Conservation (phyloP, 2,329 filamentous ascomycete genomes). For the Fusarium equiseti region DNA sequence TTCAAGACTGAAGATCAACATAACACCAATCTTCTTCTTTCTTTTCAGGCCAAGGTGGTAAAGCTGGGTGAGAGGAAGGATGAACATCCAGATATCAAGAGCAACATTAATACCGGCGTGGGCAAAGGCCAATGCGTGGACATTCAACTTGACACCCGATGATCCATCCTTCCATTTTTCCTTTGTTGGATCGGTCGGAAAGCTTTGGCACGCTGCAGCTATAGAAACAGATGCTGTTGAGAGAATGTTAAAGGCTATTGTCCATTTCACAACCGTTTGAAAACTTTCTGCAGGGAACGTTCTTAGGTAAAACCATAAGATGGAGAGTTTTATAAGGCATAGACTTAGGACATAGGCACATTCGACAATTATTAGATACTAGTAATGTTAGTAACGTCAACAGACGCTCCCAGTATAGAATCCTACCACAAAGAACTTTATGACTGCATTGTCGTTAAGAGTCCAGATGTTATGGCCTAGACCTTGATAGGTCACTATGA, state of each 20-base stretch:
- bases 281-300: not conserved
- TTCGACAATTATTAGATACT: not conserved
- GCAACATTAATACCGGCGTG: not conserved
- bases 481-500: not conserved
- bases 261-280: not conserved
- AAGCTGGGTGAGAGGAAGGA: not conserved
- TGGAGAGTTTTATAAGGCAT: not conserved
- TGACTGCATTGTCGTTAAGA: not conserved
- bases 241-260: not conserved
- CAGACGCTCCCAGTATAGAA: fast-evolving
- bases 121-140: not conserved
- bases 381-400: fast-evolving
- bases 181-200: not conserved
- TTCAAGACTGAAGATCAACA: slow-evolving; percentile 4
- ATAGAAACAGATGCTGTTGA: not conserved
- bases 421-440: not conserved
- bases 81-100: slow-evolving; percentile 18
- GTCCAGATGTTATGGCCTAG: not conserved
- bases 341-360: not conserved
- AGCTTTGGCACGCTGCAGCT: not conserved
- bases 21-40: not conserved
- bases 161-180: not conserved
- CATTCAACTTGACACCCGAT: not conserved
- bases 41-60: not conserved
- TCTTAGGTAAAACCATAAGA: not conserved